Conservation (phyloP, 2,329 filamentous ascomycete genomes). For the Penicillium digitatum region DNA sequence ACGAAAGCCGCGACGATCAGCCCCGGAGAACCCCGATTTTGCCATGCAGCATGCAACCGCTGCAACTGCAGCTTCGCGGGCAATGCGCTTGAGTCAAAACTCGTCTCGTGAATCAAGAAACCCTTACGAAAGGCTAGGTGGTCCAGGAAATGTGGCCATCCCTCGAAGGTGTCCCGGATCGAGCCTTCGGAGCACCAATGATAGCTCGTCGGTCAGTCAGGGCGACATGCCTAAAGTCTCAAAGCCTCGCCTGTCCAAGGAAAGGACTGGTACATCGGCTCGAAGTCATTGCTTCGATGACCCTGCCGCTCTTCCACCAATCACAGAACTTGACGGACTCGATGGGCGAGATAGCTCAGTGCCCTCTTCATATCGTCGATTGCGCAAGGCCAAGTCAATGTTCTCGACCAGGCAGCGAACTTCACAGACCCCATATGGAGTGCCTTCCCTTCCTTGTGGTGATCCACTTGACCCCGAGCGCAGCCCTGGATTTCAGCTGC, state of each 20-base stretch:
- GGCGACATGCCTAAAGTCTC: not conserved
- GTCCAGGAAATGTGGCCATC: conserved; percentile 25
- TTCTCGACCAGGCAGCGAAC: conserved; percentile 40
- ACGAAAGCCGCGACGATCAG: conserved; percentile 26
- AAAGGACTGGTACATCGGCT: not conserved
- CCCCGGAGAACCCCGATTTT: conserved; percentile 29
- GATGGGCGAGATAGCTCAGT: conserved; percentile 38
- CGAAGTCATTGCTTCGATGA: conserved; percentile 9
- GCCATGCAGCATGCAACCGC: conserved; percentile 32
- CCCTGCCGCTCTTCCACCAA: conserved; percentile 25
- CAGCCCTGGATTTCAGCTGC: conserved; percentile 18
- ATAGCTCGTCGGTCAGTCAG: conserved; percentile 6
- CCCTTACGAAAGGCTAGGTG: conserved; percentile 31
- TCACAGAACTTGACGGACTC: conserved; percentile 32
- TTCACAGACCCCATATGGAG: conserved; percentile 19
- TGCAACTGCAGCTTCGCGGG: conserved; percentile 41
- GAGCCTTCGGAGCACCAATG: conserved; percentile 14
- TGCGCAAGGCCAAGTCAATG: conserved; percentile 49
- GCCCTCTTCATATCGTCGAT: conserved; percentile 47
- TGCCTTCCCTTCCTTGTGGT: conserved; percentile 8
- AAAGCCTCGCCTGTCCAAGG: conserved; percentile 5
- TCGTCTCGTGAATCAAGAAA: conserved; percentile 25
- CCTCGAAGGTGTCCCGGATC: conserved; percentile 23
- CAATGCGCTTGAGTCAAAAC: conserved; percentile 39
- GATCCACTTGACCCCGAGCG: conserved; percentile 14